Evolutionary conservation across 495 filamentous ascomycete species (phyloP).

Genomic region (Neurospora terricola): DNA sequence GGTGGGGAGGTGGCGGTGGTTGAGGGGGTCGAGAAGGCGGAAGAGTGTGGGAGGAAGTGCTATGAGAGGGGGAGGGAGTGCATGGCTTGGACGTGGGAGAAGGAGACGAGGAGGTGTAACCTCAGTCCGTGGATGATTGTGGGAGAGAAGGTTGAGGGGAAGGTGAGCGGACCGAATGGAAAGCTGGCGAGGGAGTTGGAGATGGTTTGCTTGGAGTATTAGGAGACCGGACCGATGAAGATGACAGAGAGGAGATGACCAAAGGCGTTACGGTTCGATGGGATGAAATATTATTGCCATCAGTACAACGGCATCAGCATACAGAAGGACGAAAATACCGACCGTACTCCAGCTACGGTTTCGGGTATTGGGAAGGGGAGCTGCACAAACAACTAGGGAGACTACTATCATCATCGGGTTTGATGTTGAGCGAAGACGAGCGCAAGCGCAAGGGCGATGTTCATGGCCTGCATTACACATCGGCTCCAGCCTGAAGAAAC

Average conservation of each 20-base stretch:
- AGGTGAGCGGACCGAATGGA: slow-evolving; percentile 10
- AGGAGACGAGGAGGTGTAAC: slow-evolving; percentile 18
- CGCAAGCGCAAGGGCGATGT: neutral
- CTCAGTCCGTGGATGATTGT: slow-evolving; percentile 36
- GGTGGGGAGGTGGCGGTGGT: slow-evolving; percentile 21
- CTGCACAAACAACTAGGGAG: neutral
- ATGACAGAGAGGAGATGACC: neutral
- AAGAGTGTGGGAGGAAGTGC: slow-evolving; percentile 4
- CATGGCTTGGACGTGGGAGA: slow-evolving; percentile 37
- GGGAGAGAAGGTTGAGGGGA: slow-evolving; percentile 18
- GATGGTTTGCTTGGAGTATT: slow-evolving; percentile 7
- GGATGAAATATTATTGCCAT: neutral
- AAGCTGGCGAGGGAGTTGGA: slow-evolving; percentile 7
- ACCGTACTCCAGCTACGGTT: neutral
- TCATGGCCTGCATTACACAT: neutral
- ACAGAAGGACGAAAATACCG: too few species aligned
- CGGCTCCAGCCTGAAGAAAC: neutral
- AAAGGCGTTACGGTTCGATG: neutral
- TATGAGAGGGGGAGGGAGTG: slow-evolving; percentile 10
- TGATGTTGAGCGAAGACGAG: neutral
- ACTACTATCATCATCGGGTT: neutral
- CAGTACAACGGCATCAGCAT: neutral
- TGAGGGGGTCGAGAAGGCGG: slow-evolving; percentile 15
- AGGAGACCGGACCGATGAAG: neutral
- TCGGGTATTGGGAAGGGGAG: neutral